phyloP scores from a whole-genome alignment of 2,329 filamentous ascomycete species.

The Raffaelea deltoideospora region DNA sequence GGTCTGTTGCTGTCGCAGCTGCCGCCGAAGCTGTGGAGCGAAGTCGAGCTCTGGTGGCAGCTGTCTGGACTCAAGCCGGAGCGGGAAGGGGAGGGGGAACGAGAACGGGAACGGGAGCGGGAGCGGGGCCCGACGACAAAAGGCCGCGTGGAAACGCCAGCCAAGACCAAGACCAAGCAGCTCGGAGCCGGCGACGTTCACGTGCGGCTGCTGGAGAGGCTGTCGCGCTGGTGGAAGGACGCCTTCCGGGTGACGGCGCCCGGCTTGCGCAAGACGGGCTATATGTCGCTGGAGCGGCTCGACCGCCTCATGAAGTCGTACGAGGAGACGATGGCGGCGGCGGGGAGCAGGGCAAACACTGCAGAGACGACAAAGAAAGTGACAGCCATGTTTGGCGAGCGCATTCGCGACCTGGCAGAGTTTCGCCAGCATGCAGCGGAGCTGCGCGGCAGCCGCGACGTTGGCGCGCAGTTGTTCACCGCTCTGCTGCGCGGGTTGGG shows the following conservation, averaged over 20 bases:
- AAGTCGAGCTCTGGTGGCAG: slow-evolving; percentile 57
- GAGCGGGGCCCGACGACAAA: background rate
- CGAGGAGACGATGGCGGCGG: slow-evolving; percentile 27
- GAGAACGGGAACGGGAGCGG: slow-evolving; percentile 18
- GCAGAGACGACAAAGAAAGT: too few species aligned
- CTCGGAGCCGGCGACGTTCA: slow-evolving; percentile 50
- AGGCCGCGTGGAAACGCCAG: too few species aligned
- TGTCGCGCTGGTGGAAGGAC: slow-evolving; percentile 82
- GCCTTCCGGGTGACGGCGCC: slow-evolving; percentile 64
- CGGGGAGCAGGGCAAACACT: too few species aligned
- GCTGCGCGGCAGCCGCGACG: slow-evolving; percentile 70
- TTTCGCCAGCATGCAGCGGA: slow-evolving; percentile 54
- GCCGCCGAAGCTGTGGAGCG: slow-evolving; percentile 50
- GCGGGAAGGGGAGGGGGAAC: slow-evolving; percentile 17
- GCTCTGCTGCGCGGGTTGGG: slow-evolving; percentile 68
- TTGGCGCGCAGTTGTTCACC: slow-evolving; percentile 81
- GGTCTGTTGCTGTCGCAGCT: slow-evolving; percentile 62
- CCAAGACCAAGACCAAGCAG: too few species aligned
- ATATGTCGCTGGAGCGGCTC: slow-evolving; percentile 61
- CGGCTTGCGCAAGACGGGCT: slow-evolving; percentile 77
- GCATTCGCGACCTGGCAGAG: slow-evolving; percentile 47
- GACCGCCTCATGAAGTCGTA: slow-evolving; percentile 56
- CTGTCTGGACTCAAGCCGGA: slow-evolving; percentile 44
- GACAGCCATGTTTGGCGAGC: slow-evolving; percentile 64
- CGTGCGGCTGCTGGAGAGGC: slow-evolving; percentile 56